Percentiles rank a stretch among this genome's conserved stretches.
Evolutionary conservation across 306 rosid species (phyloP).

Genomic region (Medicago arabica): DNA sequence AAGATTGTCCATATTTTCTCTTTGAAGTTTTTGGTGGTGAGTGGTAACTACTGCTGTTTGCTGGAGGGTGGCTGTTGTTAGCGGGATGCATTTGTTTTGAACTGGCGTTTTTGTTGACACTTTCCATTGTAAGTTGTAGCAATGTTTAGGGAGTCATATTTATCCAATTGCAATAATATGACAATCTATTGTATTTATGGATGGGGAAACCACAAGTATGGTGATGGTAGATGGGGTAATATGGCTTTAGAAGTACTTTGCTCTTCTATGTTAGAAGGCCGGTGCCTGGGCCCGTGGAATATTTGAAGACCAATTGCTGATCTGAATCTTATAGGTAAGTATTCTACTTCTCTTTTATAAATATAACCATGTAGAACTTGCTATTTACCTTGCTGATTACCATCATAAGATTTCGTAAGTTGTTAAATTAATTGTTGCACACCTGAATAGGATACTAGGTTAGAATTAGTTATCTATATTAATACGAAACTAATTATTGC

Average conservation of each 20-base stretch:
- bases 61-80: slow-evolving; percentile 38
- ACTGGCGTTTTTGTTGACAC: slow-evolving; percentile 21
- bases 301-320: slow-evolving; percentile 54
- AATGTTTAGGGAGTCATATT: slow-evolving; percentile 3
- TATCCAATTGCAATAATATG: slow-evolving; percentile 18
- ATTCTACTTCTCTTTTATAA: slow-evolving; percentile 55
- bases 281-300: slow-evolving; percentile 30
- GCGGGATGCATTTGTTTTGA: slow-evolving; percentile 29
- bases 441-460: slow-evolving; percentile 2
- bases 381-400: slow-evolving; percentile 53
- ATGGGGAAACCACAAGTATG: slow-evolving; percentile 29
- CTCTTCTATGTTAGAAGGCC: slow-evolving; percentile 32
- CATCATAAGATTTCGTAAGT: slow-evolving; percentile 49
- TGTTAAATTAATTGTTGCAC: slow-evolving; percentile 47
- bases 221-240: slow-evolving; percentile 26
- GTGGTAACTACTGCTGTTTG: slow-evolving; percentile 23
- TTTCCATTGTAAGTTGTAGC: slow-evolving; percentile 22
- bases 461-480: slow-evolving; percentile 13
- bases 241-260: slow-evolving; percentile 12
- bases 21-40: slow-evolving; percentile 19
- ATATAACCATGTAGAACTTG: slow-evolving; percentile 52
- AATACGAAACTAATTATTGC: no score
- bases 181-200: slow-evolving; percentile 20
- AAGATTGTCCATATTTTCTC: slow-evolving; percentile 42
- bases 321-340: slow-evolving; percentile 74